Percentiles rank a stretch among this genome's conserved stretches.
phyloP scores from a whole-genome alignment of 768 basidiomycete species.

The Boletus bicolor region DNA sequence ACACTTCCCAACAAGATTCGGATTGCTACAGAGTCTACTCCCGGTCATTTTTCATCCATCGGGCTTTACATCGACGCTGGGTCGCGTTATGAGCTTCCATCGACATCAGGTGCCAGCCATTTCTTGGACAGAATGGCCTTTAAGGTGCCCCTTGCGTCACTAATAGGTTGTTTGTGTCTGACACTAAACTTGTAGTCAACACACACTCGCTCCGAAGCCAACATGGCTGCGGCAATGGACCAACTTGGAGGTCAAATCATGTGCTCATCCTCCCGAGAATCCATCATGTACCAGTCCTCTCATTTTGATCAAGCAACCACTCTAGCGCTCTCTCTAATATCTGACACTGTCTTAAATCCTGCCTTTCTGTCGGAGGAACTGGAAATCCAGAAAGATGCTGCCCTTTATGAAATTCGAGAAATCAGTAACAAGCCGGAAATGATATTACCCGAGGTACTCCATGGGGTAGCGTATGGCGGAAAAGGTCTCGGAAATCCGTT shows the following conservation, averaged over 20 bases:
- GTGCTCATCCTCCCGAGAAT: conserved; percentile 87
- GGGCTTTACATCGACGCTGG: conserved; percentile 95
- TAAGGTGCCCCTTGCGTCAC: conserved; percentile 56
- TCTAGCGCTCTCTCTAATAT: conserved; percentile 80
- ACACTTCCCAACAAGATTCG: conserved; percentile 89
- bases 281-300: conserved; percentile 97
- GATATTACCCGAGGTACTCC: conserved; percentile 87
- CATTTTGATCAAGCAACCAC: conserved; percentile 84
- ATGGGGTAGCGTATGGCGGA: conserved; percentile 76
- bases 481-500: conserved; percentile 87
- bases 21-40: conserved; percentile 87
- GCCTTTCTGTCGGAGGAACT: conserved; percentile 76
- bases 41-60: conserved; percentile 91
- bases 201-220: conserved; percentile 59
- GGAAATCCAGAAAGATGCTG: conserved; percentile 78
- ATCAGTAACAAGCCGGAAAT: conserved; percentile 86
- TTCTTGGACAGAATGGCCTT: conserved; percentile 95
- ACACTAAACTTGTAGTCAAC: conserved; percentile 56
- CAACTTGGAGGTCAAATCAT: conserved; percentile 87
- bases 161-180: neutral
- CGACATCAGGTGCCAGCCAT: conserved; percentile 81
- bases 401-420: conserved; percentile 88
- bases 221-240: conserved; percentile 81
- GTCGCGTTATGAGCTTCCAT: conserved; percentile 76
- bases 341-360: conserved; percentile 85